phyloP scores from a whole-genome alignment of 2,329 filamentous ascomycete genomes.

The Pseudogymnoascus sp. region DNA sequence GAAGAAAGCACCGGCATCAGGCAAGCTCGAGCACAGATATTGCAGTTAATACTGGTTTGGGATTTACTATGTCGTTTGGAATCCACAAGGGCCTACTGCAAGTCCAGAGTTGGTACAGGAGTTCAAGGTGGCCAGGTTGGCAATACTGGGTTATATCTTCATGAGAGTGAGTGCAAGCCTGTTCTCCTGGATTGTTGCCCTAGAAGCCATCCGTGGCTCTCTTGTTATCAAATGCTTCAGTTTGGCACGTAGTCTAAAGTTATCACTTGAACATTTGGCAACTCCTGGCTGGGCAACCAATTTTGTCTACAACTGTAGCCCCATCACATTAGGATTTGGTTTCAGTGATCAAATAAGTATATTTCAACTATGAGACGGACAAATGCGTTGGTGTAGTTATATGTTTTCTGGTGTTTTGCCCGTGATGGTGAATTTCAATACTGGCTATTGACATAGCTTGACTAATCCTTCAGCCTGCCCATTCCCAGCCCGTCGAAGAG shows the following conservation, averaged over 20 bases:
- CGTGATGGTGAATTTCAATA: not conserved
- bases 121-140: not conserved
- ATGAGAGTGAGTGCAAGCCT: not conserved
- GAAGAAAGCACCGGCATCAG: not conserved
- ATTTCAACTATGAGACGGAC: not conserved
- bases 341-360: not conserved
- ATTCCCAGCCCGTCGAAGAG: conserved; percentile 35
- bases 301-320: not conserved
- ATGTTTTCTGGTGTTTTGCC: not conserved
- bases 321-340: not conserved
- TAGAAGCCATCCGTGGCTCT: not conserved
- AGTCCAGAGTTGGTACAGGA: not conserved
- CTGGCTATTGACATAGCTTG: not conserved
- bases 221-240: not conserved
- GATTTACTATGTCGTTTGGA: not conserved
- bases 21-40: not conserved
- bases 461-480: conserved; percentile 22
- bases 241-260: not conserved
- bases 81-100: not conserved
- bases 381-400: not conserved
- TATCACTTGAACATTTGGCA: not conserved
- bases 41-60: not conserved
- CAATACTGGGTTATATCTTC: not conserved
- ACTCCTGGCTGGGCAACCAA: too few species aligned
- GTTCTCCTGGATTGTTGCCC: not conserved